A percentile compares a stretch with the other conserved stretches of the same genome.
Evolutionary conservation across 306 rosid genomes (phyloP).

Genomic region (Psophocarpus tetragonolobus): DNA sequence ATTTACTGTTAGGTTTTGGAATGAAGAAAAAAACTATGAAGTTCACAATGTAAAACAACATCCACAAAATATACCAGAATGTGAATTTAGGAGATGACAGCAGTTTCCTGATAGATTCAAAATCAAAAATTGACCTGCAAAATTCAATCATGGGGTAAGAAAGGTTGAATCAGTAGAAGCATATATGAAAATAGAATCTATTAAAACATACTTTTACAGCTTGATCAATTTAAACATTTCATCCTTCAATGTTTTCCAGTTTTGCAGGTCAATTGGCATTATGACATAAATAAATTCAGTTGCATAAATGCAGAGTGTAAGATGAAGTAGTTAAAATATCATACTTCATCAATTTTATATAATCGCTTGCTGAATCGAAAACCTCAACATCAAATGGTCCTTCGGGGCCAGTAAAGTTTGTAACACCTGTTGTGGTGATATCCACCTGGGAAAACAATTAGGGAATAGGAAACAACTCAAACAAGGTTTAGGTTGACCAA

Average conservation of each 20-base stretch:
- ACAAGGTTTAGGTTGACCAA: conserved; percentile 29
- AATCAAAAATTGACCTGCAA: conserved; percentile 93
- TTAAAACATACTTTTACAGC: conserved; percentile 25
- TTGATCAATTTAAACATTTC: conserved; percentile 17
- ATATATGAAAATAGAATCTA: conserved; percentile 12
- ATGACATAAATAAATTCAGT: conserved; percentile 2
- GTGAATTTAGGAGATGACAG: conserved; percentile 81
- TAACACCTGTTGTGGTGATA: conserved; percentile 58
- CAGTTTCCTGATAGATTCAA: conserved; percentile 70
- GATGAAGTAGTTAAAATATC: conserved; percentile 35
- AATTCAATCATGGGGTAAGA: conserved; percentile 24
- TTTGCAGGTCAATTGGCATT: conserved; percentile 27
- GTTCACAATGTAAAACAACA: conserved; percentile 23
- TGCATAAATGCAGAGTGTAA: conserved; percentile 26
- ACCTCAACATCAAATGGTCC: conserved; percentile 96
- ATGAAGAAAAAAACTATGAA: not conserved
- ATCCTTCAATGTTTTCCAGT: conserved; percentile 24
- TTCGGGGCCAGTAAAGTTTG: conserved; percentile 83
- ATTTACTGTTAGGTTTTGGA: conserved; percentile 9
- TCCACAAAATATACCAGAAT: conserved; percentile 70
- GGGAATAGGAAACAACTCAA: conserved; percentile 21
- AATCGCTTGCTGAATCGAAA: conserved; percentile 93
- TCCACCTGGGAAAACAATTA: conserved; percentile 65
- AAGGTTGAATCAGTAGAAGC: conserved; percentile 1
- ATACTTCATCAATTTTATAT: conserved; percentile 89